A percentile compares a stretch with the other conserved stretches of the same genome.
These are phyloP conservation scores for Verticillium tricorpus DNA, from an alignment of 2,329 filamentous ascomycete genomes.

Conservation along the genomic window DNA sequence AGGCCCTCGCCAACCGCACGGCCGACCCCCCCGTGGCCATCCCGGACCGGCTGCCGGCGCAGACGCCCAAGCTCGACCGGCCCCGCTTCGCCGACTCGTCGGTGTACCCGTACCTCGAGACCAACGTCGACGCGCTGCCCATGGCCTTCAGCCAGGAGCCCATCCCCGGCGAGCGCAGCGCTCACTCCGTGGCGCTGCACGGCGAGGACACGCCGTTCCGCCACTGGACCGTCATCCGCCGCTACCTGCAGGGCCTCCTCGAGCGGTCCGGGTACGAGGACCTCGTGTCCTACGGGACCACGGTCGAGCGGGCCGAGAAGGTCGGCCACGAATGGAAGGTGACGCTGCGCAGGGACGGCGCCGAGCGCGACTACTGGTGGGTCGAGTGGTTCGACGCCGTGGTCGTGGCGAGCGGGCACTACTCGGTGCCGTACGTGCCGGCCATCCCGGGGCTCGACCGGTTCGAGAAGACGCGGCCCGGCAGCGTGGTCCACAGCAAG, in stretches of 20 bases:
- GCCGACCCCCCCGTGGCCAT: constrained; percentile 45
- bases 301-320: constrained; percentile 55
- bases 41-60: constrained; percentile 42
- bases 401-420: constrained; percentile 57
- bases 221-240: constrained; percentile 52
- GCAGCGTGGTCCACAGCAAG: constrained; percentile 51
- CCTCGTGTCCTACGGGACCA: constrained; percentile 51
- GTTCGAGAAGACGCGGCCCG: constrained; percentile 39
- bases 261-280: constrained; percentile 48
- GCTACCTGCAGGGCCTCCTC: constrained; percentile 50
- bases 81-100: constrained; percentile 53
- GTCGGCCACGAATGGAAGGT: constrained; percentile 45
- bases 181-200: constrained; percentile 33
- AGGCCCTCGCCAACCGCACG: constrained; percentile 39
- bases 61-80: constrained; percentile 33
- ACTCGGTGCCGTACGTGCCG: constrained; percentile 53
- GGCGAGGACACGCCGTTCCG: constrained; percentile 57
- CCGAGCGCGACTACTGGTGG: constrained; percentile 53
- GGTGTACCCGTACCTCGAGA: constrained; percentile 60
- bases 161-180: constrained; percentile 35
- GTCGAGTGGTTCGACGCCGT: constrained; percentile 57
- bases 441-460: constrained; percentile 41
- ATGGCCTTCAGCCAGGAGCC: constrained; percentile 59
- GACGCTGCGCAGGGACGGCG: constrained; percentile 38
- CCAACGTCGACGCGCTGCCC: constrained; percentile 53